Base-by-base conservation (phyloP, 352 stramenopile species). In the Phytopythium ostracodes region DNA sequence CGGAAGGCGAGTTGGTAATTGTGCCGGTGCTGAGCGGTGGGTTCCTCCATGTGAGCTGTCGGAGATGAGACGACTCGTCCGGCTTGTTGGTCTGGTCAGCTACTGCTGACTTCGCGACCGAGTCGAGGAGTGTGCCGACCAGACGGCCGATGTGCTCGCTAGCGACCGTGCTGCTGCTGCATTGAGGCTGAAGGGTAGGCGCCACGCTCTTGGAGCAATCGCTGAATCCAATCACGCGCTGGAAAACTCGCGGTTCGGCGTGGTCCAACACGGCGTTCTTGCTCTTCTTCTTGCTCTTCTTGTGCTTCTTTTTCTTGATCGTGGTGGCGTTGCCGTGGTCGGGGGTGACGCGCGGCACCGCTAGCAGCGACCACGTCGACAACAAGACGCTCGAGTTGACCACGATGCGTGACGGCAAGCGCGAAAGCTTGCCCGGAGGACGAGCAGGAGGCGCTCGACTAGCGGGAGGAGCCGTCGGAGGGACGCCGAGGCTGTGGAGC, bases 181-280 rank as follows among this genome's bases (percentile, higher is more conserved):
- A 33, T 25, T 56, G 50, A 22, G 50, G 17, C 2, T 14, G 27
- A 3, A 56, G 8, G 2, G 5, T 14, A 31, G 27, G 18, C 15
- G 17, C n/a, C 17, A 22, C 12, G 12, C 12, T 4, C 4, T 12
- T 3, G 11, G 7, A 24, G 4, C 22, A 52, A 5, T 22, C 24
- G 22, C 22, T 22, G 9, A 52, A 27, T 5, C 44, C 11, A 9
- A 52, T 17, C 22, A 31, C 24, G 22, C 66, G 66, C 56, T 83
- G 70, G 52, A 87, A 77, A 25, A 64, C 53, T 9, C 73, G 59
- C 10, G 75, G 65, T 27, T 74, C 73, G 0, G 62, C 57, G 54
- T 78, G 60, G 56, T 73, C 51, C 59, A 80, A 65, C 9, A 88
- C 72, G 7, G 76, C 65, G 46, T 88, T 88, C 50, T 71, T 69